Base-by-base conservation (phyloP, 495 filamentous ascomycete species). In the Xylaria intraflava region DNA sequence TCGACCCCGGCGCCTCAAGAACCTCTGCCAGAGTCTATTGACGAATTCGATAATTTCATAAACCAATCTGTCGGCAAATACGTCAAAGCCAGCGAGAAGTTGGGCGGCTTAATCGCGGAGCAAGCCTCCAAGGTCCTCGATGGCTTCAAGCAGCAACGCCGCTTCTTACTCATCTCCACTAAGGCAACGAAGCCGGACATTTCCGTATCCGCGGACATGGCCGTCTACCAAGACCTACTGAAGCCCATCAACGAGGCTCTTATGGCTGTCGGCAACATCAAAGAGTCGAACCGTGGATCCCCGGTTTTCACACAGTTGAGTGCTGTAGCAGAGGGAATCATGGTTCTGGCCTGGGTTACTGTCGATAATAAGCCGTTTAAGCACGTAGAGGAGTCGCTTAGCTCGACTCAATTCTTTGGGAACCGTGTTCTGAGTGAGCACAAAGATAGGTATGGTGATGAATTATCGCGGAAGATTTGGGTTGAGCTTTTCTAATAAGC, bases 171-270 rank as follows among this genome's bases (percentile, higher is more conserved):
- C 51, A 83, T 96, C 59, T 83, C 90, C 2, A 93, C 87, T 22
- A 93, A 90, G 70, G 85, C 94, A 9, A 95, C 87, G 78, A 96
- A 95, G 70, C 94, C 92, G 23, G 86, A 89, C 48, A 78, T 83
- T 38, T 77, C 78, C 19, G 81, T 82, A 10, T 73, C 83, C 8
- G 52, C 44, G 44, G 74, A 79, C 3, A 83, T 85, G 77, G 83
- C 90, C 44, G 79, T 91, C 43, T 71, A 75, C 50, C 77, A 80
- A 50, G 72, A 74, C 38, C 61, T 79, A 1, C 76, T 95, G 56
- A 88, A 89, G 47, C 88, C 89, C 49, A 83, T 96, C 56, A 87
- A 92, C 66, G 80, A 81, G 56, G 83, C 83, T 23, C 84, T 92
- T 59, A 82, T 84, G 53, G 80, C 77, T 10, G 87, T 93, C 53